phyloP scores from a whole-genome alignment of 140 eudicot genomes.

The Anethum foeniculum region DNA sequence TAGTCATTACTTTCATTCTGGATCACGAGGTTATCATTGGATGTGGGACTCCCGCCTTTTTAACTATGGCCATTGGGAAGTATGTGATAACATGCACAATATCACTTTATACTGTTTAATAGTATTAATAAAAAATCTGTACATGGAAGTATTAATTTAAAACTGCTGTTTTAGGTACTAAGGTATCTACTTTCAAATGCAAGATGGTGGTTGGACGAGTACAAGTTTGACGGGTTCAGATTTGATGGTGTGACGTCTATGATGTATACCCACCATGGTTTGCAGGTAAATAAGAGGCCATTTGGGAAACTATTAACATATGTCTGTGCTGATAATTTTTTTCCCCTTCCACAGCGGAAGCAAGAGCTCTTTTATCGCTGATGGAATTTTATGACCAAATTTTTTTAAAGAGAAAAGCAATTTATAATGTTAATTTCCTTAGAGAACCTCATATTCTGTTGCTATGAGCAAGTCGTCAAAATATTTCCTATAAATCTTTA shows the following conservation, averaged over 20 bases:
- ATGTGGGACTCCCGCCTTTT: conserved; percentile 99
- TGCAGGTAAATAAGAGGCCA: conserved; percentile 40
- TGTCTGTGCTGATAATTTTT: not conserved
- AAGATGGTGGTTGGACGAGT: conserved; percentile 99
- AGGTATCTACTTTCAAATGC: conserved; percentile 96
- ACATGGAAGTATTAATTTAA: conserved; percentile 6
- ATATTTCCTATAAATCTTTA: not conserved
- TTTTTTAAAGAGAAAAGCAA: not conserved
- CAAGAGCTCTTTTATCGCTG: not conserved
- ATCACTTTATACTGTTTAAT: not conserved
- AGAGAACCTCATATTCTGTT: not conserved
- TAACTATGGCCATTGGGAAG: conserved; percentile 99
- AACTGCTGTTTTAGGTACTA: conserved; percentile 48
- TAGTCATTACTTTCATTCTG: conserved; percentile 93
- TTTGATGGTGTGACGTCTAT: conserved; percentile 99
- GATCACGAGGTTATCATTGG: conserved; percentile 91
- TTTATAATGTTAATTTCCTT: not conserved
- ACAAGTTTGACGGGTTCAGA: conserved; percentile 96
- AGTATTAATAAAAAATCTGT: not conserved
- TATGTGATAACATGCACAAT: conserved; percentile 32
- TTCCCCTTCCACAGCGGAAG: not conserved
- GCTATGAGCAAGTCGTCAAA: not conserved
- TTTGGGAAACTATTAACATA: not conserved
- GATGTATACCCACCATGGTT: conserved; percentile 99
- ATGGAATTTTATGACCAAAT: not conserved